Conservation (phyloP, 495 filamentous ascomycete species). For the Cairneyella variabilis region DNA sequence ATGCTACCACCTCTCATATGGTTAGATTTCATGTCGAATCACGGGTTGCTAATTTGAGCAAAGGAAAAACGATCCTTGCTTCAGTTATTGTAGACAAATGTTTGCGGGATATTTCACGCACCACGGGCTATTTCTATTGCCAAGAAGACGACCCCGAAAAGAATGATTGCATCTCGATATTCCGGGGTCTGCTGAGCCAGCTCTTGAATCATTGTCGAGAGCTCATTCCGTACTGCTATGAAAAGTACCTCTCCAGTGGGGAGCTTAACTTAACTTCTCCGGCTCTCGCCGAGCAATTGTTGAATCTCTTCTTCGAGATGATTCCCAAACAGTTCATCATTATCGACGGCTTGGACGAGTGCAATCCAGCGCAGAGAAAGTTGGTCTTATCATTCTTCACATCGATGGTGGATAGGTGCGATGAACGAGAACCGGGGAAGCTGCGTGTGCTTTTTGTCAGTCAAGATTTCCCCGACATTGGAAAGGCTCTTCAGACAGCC, state of each 20-base stretch:
- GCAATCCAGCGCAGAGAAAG: constrained; percentile 28
- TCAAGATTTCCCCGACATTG: constrained; percentile 32
- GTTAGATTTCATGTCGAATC: background rate
- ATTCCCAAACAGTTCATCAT: constrained; percentile 31
- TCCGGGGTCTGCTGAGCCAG: constrained; percentile 34
- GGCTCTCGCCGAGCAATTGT: constrained; percentile 25
- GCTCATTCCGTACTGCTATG: constrained; percentile 31
- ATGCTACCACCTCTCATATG: background rate
- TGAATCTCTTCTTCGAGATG: constrained; percentile 27
- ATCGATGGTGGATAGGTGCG: constrained; percentile 22
- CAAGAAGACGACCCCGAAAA: constrained; percentile 30
- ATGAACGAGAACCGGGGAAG: constrained; percentile 24
- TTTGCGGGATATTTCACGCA: constrained; percentile 6
- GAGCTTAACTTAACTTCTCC: constrained; percentile 27
- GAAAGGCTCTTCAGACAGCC: constrained; percentile 25
- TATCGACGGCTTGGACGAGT: constrained; percentile 45
- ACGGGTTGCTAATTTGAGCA: background rate
- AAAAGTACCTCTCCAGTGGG: constrained; percentile 24
- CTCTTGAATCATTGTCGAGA: constrained; percentile 32
- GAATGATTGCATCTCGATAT: constrained; percentile 29
- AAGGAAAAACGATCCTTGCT: constrained; percentile 42
- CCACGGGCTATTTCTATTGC: constrained; percentile 41
- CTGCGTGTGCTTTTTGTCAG: constrained; percentile 38
- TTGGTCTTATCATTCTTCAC: constrained; percentile 26
- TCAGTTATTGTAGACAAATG: constrained; percentile 36